phyloP scores from a whole-genome alignment of 1,139 yeast genomes.

The Saccharomyces uvarum region DNA sequence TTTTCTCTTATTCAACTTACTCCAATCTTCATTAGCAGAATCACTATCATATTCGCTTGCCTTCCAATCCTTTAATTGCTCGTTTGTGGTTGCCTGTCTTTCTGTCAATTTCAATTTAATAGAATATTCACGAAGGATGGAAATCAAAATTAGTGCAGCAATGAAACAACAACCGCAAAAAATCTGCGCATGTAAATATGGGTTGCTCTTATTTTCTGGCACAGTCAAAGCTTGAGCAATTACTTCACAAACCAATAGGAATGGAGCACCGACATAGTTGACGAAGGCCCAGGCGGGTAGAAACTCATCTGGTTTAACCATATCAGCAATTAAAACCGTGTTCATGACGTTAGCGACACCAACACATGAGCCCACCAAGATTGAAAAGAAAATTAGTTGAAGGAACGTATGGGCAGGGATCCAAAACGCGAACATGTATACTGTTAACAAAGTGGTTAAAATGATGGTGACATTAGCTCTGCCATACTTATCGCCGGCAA shows the following conservation, averaged over 20 bases:
- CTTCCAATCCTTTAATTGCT: constrained; percentile 12
- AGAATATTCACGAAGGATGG: constrained; percentile 38
- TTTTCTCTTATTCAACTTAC: constrained; percentile 16
- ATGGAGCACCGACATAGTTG: constrained; percentile 42
- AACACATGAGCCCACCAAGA: constrained; percentile 46
- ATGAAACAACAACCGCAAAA: constrained; percentile 48
- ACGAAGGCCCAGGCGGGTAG: constrained; percentile 56
- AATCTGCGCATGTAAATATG: constrained; percentile 53
- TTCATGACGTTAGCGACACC: constrained; percentile 64
- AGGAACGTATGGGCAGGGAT: constrained; percentile 46
- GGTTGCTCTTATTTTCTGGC: constrained; percentile 30
- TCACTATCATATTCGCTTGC: constrained; percentile 8
- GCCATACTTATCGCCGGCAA: constrained; percentile 51
- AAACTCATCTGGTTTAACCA: constrained; percentile 41
- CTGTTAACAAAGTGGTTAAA: constrained; percentile 22
- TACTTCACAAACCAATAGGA: constrained; percentile 44
- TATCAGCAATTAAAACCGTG: constrained; percentile 53
- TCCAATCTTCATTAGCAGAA: constrained; percentile 11
- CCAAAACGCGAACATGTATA: constrained; percentile 35
- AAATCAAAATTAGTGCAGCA: constrained; percentile 31
- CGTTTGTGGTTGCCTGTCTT: constrained; percentile 9
- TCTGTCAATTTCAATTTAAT: constrained; percentile 28
- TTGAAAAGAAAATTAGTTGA: constrained; percentile 45
- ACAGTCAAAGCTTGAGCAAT: constrained; percentile 45
- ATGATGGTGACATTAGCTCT: constrained; percentile 44